Evolutionary conservation across 1,284 basidiomycete genomes (phyloP).

Genomic region (Marasmius tenuissimus): DNA sequence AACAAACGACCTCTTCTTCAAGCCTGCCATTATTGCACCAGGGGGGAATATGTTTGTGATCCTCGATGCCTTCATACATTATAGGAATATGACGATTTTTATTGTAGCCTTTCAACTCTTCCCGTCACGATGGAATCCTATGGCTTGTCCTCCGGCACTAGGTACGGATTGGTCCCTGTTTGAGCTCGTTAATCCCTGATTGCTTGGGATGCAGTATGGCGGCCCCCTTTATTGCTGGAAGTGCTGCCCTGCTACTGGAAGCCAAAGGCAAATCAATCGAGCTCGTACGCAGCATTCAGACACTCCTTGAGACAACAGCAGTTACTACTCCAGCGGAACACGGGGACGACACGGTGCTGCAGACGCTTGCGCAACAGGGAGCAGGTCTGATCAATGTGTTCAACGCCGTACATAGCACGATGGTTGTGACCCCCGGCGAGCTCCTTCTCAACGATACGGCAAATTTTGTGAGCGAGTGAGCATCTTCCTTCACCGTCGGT

Average conservation of each 20-base stretch:
- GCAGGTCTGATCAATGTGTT: constrained; percentile 67
- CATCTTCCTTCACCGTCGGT: constrained; percentile 14
- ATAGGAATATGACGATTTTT: constrained; percentile 37
- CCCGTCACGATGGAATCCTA: constrained; percentile 1
- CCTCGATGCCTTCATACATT: constrained; percentile 38
- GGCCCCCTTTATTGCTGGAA: constrained; percentile 60
- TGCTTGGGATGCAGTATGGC: constrained; percentile 28
- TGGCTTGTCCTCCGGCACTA: constrained; percentile 36
- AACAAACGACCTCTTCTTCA: constrained; percentile 58
- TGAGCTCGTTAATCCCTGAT: background rate
- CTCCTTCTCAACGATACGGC: constrained; percentile 73
- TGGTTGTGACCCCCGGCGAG: constrained; percentile 57
- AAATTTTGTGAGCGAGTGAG: constrained; percentile 47
- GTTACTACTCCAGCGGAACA: constrained; percentile 46
- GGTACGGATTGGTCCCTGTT: constrained; percentile 17
- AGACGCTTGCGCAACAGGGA: constrained; percentile 65
- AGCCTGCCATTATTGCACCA: constrained; percentile 58
- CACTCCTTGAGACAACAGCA: constrained; percentile 63
- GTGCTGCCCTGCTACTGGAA: constrained; percentile 61
- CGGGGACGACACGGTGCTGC: constrained; percentile 48
- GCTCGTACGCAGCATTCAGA: constrained; percentile 41
- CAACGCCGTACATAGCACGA: constrained; percentile 57
- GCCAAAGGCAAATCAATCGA: constrained; percentile 46
- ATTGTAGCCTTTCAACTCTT: constrained; percentile 2
- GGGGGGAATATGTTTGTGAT: constrained; percentile 62